Conservation (phyloP, 176 grass and related monocot genomes). For the bread wheat (Triticum aestivum) region IWGSC_CS_RefSeq_v2.1 NC_057805.1:52998509-52999008, state of each 20-base stretch:
- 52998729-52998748: slow-evolving; percentile 82
- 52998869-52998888: not conserved
- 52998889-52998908: not conserved
- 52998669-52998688: slow-evolving; percentile 45
- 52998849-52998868: not conserved
- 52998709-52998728: slow-evolving; percentile 77
- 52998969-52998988: not conserved
- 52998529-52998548: not conserved
- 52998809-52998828: not conserved
- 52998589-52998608: slow-evolving; percentile 41
- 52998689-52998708: slow-evolving; percentile 95
- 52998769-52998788: not conserved
- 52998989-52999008: not conserved
- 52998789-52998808: not conserved
- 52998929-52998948: not conserved
- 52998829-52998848: not conserved
- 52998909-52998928: not conserved
- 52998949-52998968: not conserved
- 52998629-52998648: slow-evolving; percentile 7
- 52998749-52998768: not conserved
- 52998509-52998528: not conserved
- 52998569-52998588: not conserved
- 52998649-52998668: slow-evolving; percentile 13
- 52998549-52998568: not conserved
- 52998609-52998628: slow-evolving; percentile 68